phyloP scores from a whole-genome alignment of 1,284 basidiomycete genomes.

The Leccinum variabile region DNA sequence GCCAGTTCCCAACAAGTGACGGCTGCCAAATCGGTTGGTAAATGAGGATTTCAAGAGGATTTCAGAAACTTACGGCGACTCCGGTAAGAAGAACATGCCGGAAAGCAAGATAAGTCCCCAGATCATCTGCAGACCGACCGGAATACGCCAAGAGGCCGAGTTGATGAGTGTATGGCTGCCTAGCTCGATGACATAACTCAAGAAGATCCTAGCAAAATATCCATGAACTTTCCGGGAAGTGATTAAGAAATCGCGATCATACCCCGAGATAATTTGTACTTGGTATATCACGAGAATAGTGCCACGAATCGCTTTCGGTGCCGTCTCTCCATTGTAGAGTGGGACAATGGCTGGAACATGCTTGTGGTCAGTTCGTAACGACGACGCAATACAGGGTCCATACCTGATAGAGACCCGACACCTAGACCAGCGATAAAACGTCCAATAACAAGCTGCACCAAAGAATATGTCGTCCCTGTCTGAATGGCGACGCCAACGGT shows the following conservation, averaged over 20 bases:
- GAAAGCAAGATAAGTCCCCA: constrained; percentile 69
- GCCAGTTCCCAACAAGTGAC: constrained; percentile 59
- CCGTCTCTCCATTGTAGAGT: constrained; percentile 79
- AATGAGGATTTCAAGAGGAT: not conserved
- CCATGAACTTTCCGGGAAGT: not conserved
- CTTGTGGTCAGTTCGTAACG: not conserved
- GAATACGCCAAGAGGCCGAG: constrained; percentile 72
- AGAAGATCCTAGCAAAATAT: constrained; percentile 43
- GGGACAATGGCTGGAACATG: constrained; percentile 65
- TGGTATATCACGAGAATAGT: constrained; percentile 75
- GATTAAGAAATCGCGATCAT: constrained; percentile 15
- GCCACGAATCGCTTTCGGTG: constrained; percentile 74
- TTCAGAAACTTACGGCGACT: constrained; percentile 60
- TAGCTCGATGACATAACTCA: constrained; percentile 26
- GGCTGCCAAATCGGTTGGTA: constrained; percentile 37
- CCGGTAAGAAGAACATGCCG: constrained; percentile 75
- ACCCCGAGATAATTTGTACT: constrained; percentile 73
- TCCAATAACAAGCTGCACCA: constrained; percentile 69
- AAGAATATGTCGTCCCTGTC: constrained; percentile 58
- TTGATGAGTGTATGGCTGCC: constrained; percentile 55
- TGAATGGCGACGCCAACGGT: constrained; percentile 73
- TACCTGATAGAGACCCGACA: constrained; percentile 74
- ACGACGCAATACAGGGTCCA: constrained; percentile 13
- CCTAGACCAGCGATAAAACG: constrained; percentile 73
- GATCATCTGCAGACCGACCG: constrained; percentile 66